Conservation (phyloP, 768 basidiomycete genomes). For the Mrakia hoshinonis region DNA sequence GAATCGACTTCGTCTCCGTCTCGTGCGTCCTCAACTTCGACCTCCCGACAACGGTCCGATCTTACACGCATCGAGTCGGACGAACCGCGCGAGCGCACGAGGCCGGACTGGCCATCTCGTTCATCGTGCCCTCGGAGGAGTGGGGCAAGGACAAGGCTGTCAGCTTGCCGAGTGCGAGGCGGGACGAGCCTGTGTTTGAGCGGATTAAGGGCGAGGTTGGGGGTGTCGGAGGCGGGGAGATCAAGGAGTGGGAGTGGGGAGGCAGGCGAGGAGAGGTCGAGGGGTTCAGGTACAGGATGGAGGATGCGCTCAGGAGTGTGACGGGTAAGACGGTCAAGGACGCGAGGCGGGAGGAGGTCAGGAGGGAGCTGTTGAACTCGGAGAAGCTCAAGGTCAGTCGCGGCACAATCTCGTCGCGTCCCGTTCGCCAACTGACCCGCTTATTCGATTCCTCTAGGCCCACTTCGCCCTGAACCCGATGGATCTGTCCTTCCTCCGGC, state of each 20-base stretch:
- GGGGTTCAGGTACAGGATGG: conserved; percentile 95
- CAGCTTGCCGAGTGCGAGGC: conserved; percentile 59
- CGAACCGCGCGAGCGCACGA: conserved; percentile 93
- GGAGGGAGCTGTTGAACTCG: conserved; percentile 84
- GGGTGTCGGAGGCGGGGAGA: conserved; percentile 49
- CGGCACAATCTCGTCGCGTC: background rate
- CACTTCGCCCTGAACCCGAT: conserved; percentile 96
- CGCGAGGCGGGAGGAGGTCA: conserved; percentile 86
- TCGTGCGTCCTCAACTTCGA: conserved; percentile 98
- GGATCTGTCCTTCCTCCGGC: conserved; percentile 81
- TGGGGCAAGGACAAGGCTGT: conserved; percentile 49
- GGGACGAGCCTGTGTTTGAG: conserved; percentile 67
- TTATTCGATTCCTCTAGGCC: conserved; percentile 50
- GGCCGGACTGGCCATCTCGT: conserved; percentile 82
- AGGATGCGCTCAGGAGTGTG: conserved; percentile 81
- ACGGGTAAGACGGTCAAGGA: conserved; percentile 79
- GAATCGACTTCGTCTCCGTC: conserved; percentile 93
- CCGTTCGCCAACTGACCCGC: background rate
- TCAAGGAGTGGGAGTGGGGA: conserved; percentile 79
- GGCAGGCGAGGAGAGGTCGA: conserved; percentile 87
- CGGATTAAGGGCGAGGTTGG: conserved; percentile 66
- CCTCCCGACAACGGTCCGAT: conserved; percentile 72
- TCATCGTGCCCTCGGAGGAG: conserved; percentile 53
- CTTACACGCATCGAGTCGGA: conserved; percentile 92
- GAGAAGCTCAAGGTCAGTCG: conserved; percentile 82